Conservation (phyloP, 768 basidiomycete genomes). For the Tulasnella sp. region DNA sequence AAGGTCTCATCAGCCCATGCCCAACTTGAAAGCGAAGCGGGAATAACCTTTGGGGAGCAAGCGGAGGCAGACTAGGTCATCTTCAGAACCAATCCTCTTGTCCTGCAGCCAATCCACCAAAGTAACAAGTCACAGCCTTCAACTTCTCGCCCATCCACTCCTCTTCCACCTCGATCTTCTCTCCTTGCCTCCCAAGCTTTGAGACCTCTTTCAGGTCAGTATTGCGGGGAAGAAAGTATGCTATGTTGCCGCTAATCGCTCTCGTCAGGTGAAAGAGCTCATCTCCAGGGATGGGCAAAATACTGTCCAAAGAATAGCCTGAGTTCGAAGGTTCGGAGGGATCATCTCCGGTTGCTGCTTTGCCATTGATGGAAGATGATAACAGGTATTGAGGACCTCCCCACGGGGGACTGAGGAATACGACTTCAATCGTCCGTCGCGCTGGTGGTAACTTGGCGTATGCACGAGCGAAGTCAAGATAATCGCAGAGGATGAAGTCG, state of each 20-base stretch:
- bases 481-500: slow-evolving; percentile 86
- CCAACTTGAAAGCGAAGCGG: too few species aligned
- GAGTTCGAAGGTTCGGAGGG: slow-evolving; percentile 41
- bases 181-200: slow-evolving; percentile 32
- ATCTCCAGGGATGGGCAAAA: slow-evolving; percentile 70
- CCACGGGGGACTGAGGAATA: slow-evolving; percentile 95
- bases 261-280: slow-evolving; percentile 65
- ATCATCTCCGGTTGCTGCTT: not conserved
- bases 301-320: slow-evolving; percentile 42
- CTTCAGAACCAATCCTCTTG: slow-evolving; percentile 44
- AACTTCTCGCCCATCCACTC: slow-evolving; percentile 92
- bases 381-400: slow-evolving; percentile 70
- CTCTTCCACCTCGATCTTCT: slow-evolving; percentile 84
- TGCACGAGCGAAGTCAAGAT: slow-evolving; percentile 60
- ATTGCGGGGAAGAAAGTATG: slow-evolving; percentile 84
- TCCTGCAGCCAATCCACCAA: slow-evolving; percentile 65
- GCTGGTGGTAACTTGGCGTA: slow-evolving; percentile 26
- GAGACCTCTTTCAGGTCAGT: slow-evolving; percentile 61
- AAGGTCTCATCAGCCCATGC: too few species aligned
- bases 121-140: slow-evolving; percentile 91
- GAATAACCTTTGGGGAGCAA: too few species aligned
- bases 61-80: not conserved
- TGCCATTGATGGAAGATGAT: slow-evolving; percentile 21
- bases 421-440: slow-evolving; percentile 50
- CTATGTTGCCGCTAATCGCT: slow-evolving; percentile 65